These are phyloP conservation scores for Paramarasmius palmivorus DNA, from an alignment of 1,284 basidiomycete genomes.

Conservation along the genomic window DNA sequence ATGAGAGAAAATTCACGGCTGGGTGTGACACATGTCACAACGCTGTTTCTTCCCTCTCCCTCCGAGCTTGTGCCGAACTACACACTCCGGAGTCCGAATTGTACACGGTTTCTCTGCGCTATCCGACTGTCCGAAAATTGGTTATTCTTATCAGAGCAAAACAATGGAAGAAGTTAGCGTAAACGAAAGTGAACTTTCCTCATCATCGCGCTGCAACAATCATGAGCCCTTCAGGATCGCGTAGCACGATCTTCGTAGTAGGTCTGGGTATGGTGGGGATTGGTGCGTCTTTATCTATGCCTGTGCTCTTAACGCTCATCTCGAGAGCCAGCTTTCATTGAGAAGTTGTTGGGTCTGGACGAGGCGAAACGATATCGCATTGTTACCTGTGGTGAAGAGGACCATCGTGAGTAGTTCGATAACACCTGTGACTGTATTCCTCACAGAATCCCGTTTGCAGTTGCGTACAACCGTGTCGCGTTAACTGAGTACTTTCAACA, in stretches of 20 bases:
- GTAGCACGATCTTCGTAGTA: conserved; percentile 44
- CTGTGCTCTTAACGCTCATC: not conserved
- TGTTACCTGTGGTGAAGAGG: conserved; percentile 62
- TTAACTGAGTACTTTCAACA: conserved; percentile 69
- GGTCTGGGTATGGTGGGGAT: conserved; percentile 75
- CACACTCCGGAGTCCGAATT: too few species aligned
- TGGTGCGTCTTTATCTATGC: conserved; percentile 32
- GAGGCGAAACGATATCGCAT: conserved; percentile 48
- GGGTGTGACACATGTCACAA: too few species aligned
- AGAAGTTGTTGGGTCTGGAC: conserved; percentile 63
- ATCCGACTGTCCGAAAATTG: not conserved
- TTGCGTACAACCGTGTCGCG: conserved; percentile 10
- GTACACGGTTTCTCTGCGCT: not conserved
- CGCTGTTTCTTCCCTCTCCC: too few species aligned
- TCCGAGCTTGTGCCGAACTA: too few species aligned
- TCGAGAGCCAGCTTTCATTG: conserved; percentile 54
- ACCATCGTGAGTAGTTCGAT: conserved; percentile 25
- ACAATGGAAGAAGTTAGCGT: not conserved
- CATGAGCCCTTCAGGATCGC: not conserved
- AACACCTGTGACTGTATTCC: conserved; percentile 1
- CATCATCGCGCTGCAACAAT: not conserved
- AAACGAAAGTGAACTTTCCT: too few species aligned
- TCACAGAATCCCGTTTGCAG: not conserved
- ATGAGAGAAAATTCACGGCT: too few species aligned
- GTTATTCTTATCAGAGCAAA: too few species aligned